Conservation (phyloP, 73 alveolate genomes). For the Paramecium sexaurelia region DNA sequence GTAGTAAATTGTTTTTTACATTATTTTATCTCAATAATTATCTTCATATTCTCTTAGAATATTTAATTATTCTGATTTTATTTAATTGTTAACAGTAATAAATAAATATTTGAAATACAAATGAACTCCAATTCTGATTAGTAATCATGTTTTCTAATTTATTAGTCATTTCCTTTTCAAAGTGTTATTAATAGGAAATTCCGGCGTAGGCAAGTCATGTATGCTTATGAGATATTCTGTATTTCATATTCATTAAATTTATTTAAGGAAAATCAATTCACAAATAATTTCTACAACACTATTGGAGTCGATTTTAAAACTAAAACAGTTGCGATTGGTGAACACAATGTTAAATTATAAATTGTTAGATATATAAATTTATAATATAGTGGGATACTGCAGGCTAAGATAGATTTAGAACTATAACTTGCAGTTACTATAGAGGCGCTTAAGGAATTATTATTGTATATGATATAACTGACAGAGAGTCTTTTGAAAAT, state of each 20-base stretch:
- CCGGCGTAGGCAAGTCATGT: constrained; percentile 83
- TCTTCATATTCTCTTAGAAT: not conserved
- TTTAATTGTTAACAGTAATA: constrained; percentile 14
- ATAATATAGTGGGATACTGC: constrained; percentile 85
- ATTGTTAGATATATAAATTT: not conserved
- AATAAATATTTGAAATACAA: not conserved
- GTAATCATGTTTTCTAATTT: not conserved
- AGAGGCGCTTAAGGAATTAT: constrained; percentile 86
- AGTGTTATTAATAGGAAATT: constrained; percentile 80
- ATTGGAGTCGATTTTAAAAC: constrained; percentile 78
- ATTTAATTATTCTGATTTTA: not conserved
- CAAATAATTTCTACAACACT: constrained; percentile 70
- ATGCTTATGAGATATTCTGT: constrained; percentile 75
- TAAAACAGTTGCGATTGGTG: constrained; percentile 52
- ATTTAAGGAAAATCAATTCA: constrained; percentile 71
- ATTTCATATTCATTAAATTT: not conserved
- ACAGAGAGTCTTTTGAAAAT: constrained; percentile 82
- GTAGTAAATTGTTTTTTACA: too few species aligned
- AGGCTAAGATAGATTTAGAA: constrained; percentile 86
- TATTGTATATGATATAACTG: constrained; percentile 84
- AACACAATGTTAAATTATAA: constrained; percentile 52
- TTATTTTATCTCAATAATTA: not conserved
- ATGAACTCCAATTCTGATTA: constrained; percentile 25
- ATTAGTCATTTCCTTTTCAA: constrained; percentile 77
- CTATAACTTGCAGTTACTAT: constrained; percentile 79